Evolutionary conservation across 176 grass and related monocot species (phyloP).

Genomic region (Oryza meyeriana): DNA sequence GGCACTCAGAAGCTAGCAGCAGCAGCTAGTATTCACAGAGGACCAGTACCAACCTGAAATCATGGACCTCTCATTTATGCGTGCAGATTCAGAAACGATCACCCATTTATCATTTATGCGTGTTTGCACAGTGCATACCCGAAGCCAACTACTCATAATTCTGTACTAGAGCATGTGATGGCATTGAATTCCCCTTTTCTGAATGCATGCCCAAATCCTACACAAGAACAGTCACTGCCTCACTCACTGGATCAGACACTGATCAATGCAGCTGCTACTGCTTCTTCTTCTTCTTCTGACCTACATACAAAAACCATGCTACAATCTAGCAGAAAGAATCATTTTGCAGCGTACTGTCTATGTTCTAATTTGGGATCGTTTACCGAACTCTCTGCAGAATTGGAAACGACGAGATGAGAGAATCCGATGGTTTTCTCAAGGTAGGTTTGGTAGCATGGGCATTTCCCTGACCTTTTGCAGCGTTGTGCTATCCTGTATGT

Average conservation of each 20-base stretch:
- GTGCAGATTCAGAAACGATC: slow-evolving; percentile 43
- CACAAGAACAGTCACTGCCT: not conserved
- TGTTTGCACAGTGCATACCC: slow-evolving; percentile 11
- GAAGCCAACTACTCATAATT: slow-evolving; percentile 33
- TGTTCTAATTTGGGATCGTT: not conserved
- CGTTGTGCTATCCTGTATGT: not conserved
- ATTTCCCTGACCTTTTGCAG: not conserved
- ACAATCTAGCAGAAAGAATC: not conserved
- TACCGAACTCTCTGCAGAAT: not conserved
- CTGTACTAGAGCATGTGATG: slow-evolving; percentile 6
- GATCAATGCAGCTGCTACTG: slow-evolving; percentile 18
- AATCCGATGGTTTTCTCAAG: not conserved
- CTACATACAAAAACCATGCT: not conserved
- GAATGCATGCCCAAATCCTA: slow-evolving; percentile 23
- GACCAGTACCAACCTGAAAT: slow-evolving; percentile 33
- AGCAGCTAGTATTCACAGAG: not conserved
- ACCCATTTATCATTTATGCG: slow-evolving; percentile 14
- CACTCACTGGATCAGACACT: not conserved
- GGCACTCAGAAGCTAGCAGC: not conserved
- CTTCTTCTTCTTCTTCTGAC: not conserved
- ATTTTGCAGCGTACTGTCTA: not conserved
- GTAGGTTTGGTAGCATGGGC: not conserved
- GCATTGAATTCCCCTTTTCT: slow-evolving; percentile 20
- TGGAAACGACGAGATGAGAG: not conserved
- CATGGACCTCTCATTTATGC: slow-evolving; percentile 27